Conservation (phyloP, 192 early-diverging fungal species). For the Phycomyces nitens region DNA sequence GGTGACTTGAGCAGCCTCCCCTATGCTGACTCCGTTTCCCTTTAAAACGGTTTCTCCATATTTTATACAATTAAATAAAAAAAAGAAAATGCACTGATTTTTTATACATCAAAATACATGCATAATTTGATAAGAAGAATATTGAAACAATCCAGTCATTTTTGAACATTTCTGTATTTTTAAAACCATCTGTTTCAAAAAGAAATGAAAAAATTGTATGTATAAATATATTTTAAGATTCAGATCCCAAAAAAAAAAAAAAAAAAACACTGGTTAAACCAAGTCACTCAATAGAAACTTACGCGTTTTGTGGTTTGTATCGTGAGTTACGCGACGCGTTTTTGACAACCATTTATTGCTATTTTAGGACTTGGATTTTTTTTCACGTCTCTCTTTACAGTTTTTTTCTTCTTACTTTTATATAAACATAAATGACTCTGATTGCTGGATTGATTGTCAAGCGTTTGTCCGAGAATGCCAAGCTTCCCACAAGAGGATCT, state of each 20-base stretch:
- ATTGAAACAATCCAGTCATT: too few species aligned
- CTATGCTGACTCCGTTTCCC: slow-evolving; percentile 68
- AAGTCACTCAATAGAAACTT: neutral
- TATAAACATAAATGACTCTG: slow-evolving; percentile 19
- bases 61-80: neutral
- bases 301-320: neutral
- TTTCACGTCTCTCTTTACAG: neutral
- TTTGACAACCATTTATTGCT: too few species aligned
- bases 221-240: too few species aligned
- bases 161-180: too few species aligned
- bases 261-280: neutral
- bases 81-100: too few species aligned
- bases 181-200: too few species aligned
- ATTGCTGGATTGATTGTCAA: slow-evolving; percentile 60
- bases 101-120: too few species aligned
- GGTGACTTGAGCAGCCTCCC: slow-evolving; percentile 73
- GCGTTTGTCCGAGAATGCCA: slow-evolving; percentile 64
- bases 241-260: neutral
- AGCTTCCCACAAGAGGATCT: slow-evolving; percentile 79
- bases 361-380: neutral
- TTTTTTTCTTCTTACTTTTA: neutral
- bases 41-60: slow-evolving; percentile 19
- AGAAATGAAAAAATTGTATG: too few species aligned
- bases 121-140: too few species aligned
- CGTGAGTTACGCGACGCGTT: too few species aligned